Percentiles rank a stretch among this genome's conserved stretches.
phyloP scores from a whole-genome alignment of 1,284 basidiomycete species.

The Irpex rosettiformis region DNA sequence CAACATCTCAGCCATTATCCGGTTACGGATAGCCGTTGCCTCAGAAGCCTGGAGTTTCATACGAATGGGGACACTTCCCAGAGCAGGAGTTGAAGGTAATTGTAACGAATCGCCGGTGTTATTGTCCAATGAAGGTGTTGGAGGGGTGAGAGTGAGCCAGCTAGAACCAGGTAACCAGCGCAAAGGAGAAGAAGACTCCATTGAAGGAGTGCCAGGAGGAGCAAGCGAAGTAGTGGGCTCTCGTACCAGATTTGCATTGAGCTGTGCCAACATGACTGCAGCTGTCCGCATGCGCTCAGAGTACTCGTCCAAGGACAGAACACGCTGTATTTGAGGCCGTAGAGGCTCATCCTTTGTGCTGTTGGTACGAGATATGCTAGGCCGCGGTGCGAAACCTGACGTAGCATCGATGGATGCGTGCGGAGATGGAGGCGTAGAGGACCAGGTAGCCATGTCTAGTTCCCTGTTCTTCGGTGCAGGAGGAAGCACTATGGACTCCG shows the following conservation, averaged over 20 bases:
- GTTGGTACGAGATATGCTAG: conserved; percentile 10
- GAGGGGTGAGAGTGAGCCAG: conserved; percentile 23
- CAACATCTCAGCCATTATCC: conserved; percentile 99
- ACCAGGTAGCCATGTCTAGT: conserved; percentile 83
- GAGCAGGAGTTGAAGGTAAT: conserved; percentile 26
- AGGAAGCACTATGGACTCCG: conserved; percentile 78
- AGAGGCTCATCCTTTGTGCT: conserved; percentile 10
- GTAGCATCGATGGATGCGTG: conserved; percentile 17
- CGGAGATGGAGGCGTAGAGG: conserved; percentile 50
- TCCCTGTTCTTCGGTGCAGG: conserved; percentile 86
- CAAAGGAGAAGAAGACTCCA: conserved; percentile 32
- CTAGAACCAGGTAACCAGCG: conserved; percentile 65
- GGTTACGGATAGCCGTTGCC: conserved; percentile 86
- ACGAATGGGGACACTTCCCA: conserved; percentile 37
- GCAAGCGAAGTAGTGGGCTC: conserved; percentile 39
- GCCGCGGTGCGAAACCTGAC: neutral
- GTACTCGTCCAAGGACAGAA: conserved; percentile 87
- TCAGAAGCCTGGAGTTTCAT: conserved; percentile 75
- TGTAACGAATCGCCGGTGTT: neutral
- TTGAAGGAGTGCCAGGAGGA: conserved; percentile 30
- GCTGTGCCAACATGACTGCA: conserved; percentile 96
- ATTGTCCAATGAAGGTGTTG: conserved; percentile 1
- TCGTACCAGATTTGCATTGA: conserved; percentile 80
- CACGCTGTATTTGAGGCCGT: conserved; percentile 12
- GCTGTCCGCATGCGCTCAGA: conserved; percentile 98